Base-by-base conservation (phyloP, 768 basidiomycete genomes). In the Lactifluus rugatus region DNA sequence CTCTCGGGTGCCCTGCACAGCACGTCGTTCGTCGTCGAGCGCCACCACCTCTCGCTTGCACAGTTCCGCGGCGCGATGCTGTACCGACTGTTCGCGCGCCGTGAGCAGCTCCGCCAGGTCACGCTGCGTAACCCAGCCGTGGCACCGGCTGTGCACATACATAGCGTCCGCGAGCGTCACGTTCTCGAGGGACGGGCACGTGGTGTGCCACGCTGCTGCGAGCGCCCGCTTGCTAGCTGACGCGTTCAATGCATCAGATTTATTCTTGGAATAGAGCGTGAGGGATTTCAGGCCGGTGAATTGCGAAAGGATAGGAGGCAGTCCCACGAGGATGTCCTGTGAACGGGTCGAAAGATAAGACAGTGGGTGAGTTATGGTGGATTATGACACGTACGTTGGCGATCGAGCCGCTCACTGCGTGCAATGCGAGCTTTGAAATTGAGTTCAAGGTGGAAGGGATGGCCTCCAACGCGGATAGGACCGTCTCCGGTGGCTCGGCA, bases 341-440 rank as follows among this genome's bases (percentile, higher is more conserved):
- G 23, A 3, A 11, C 16, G 59, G 8, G 23, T n/a, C 47, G 3
- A 19, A 41, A 36, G 5, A n/a, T 21, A 28, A 8, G 4, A 26
- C 21, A 23, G 9, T 21, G 4, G 6, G 19, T 21, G n/a, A n/a
- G n/a, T n/a, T n/a, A n/a, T n/a, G 32, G 17, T 14, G 6, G 16
- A 9, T 13, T 10, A 19, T 19, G n/a, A 13, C 8, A 53, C 64
- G 48, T 36, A 69, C 68, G 5, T 48, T 48, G 16, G 64, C 65
- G 57, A 69, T 54, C 2, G 66, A 63, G 31, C 65, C 68, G 57
- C 58, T 56, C n/a, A 66, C 67, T 1, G 65, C 66, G 26, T 69
- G 65, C 34, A 69, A 48, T 5, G 62, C 61, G 21, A 69, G 60
- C 23, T 60, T 65, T 36, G 60, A 55, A 13, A 69, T 58, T 37